Percentiles rank a stretch among this genome's conserved stretches.
Conservation (phyloP, 1,284 basidiomycete genomes). For the Puccinia novopanici region DNA sequence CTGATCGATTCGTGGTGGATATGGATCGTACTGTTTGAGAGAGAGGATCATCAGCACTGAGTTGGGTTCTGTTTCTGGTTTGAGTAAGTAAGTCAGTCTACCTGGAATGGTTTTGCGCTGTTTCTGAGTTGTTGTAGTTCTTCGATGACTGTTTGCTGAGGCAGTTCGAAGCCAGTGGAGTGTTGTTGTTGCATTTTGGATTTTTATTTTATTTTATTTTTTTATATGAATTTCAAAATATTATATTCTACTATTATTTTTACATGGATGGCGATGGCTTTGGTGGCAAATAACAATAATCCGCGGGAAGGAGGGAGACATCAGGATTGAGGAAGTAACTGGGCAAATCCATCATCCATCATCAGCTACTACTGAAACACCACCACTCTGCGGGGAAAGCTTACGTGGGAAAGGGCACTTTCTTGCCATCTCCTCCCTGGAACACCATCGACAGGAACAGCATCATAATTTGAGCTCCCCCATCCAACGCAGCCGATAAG, state of each 20-base stretch:
- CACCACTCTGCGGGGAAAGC: neutral
- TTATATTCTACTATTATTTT: neutral
- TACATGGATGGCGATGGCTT: too few relatives aligned
- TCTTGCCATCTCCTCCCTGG: conserved; percentile 29
- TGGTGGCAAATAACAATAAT: conserved; percentile 43
- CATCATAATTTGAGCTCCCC: conserved; percentile 39
- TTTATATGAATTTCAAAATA: too few relatives aligned
- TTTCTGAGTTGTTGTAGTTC: neutral
- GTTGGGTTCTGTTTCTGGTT: neutral
- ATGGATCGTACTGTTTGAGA: conserved; percentile 37
- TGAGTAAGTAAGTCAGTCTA: neutral
- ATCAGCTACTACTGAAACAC: neutral
- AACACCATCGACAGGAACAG: conserved; percentile 31
- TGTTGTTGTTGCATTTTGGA: neutral
- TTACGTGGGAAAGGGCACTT: conserved; percentile 37
- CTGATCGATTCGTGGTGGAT: conserved; percentile 7
- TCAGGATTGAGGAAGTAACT: conserved; percentile 47
- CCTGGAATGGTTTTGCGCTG: neutral
- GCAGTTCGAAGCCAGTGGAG: conserved; percentile 8
- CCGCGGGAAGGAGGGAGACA: neutral
- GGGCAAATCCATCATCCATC: too few relatives aligned
- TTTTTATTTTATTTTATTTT: too few relatives aligned
- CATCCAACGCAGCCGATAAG: conserved; percentile 46
- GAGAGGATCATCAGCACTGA: neutral
- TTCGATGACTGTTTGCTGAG: neutral